Evolutionary conservation across 208 protist species (phyloP).

Genomic region (Trypanosoma cruzi): DNA sequence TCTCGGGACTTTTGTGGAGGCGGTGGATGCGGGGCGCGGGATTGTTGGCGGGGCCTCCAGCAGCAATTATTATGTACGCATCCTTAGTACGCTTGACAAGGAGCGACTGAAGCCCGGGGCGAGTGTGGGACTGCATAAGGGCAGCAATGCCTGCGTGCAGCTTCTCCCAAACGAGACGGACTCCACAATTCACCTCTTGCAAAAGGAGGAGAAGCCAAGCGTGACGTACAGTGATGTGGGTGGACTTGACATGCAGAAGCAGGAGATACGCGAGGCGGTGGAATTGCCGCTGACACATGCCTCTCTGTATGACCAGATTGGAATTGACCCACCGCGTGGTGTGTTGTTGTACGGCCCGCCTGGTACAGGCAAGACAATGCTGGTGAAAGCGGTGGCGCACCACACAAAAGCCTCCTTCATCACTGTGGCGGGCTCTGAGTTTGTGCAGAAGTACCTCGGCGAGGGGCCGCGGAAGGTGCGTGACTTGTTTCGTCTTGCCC

Average conservation of each 20-base stretch:
- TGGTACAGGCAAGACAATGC: constrained; percentile 98
- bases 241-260: constrained; percentile 99
- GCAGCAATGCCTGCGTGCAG: constrained; percentile 99
- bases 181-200: constrained; percentile 96
- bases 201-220: constrained; percentile 92
- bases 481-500: constrained; percentile 98
- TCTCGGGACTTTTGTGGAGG: constrained; percentile 99
- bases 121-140: constrained; percentile 98
- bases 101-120: constrained; percentile 99
- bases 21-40: constrained; percentile 96
- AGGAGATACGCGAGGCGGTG: constrained; percentile 99
- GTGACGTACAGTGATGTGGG: constrained; percentile 98
- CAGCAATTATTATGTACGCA: constrained; percentile 98
- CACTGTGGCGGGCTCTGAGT: constrained; percentile 99
- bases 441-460: constrained; percentile 99
- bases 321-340: constrained; percentile 99
- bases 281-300: constrained; percentile 99
- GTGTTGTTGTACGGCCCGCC: constrained; percentile 99
- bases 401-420: constrained; percentile 99
- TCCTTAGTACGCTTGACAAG: constrained; percentile 97
- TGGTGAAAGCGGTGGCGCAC: constrained; percentile 99
- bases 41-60: constrained; percentile 97
- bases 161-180: constrained; percentile 98
- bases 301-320: constrained; percentile 99
- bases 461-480: constrained; percentile 99